These are phyloP conservation scores for Castanea crenata DNA, from an alignment of 306 rosid species.

Conservation along the genomic window DNA sequence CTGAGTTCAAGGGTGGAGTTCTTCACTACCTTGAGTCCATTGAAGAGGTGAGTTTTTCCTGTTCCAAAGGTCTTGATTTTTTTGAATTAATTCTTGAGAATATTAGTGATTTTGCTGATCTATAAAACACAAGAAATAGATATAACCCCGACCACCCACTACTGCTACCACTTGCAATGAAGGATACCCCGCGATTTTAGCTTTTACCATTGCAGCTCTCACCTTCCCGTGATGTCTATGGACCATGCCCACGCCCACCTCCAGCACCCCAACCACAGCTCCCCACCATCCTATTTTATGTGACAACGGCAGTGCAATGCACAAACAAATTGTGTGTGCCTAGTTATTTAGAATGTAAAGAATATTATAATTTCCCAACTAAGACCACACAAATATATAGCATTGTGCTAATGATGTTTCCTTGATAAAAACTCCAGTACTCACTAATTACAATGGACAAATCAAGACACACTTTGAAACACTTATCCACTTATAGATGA, in stretches of 20 bases:
- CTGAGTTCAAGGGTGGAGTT: slow-evolving; percentile 79
- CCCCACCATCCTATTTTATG: background rate
- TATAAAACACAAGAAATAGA: background rate
- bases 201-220: background rate
- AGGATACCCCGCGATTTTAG: background rate
- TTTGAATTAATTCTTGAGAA: background rate
- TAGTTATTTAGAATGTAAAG: background rate
- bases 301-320: background rate
- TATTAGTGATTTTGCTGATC: background rate
- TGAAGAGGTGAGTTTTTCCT: slow-evolving; percentile 67
- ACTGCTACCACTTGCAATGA: background rate
- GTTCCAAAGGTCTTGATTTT: background rate
- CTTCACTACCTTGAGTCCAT: slow-evolving; percentile 90
- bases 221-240: background rate
- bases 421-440: background rate
- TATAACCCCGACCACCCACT: background rate
- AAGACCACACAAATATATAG: background rate
- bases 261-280: background rate
- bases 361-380: background rate
- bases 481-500: background rate
- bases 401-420: background rate
- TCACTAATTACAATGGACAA: background rate
- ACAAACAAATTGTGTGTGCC: background rate
- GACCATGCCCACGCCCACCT: background rate
- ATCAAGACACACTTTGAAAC: background rate